These are phyloP conservation scores for Globisporangium camurandrum DNA, from an alignment of 352 stramenopile genomes.

Conservation along the genomic window DNA sequence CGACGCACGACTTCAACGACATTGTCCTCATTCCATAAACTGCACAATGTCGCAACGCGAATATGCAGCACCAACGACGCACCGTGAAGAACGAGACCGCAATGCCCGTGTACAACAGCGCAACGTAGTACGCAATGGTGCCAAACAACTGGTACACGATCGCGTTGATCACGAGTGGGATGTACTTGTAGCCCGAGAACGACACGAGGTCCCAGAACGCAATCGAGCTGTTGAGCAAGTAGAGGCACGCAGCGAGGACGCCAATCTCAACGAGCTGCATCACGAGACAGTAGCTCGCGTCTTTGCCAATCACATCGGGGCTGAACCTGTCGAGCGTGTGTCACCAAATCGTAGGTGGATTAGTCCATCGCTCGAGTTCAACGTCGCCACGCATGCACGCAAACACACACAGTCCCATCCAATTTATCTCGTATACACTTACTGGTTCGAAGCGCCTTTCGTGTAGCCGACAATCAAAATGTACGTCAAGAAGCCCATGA, in stretches of 20 bases:
- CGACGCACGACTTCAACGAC: too few relatives aligned
- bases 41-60: not conserved
- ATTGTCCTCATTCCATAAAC: conserved; percentile 1
- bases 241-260: conserved; percentile 91
- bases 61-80: conserved; percentile 11
- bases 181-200: conserved; percentile 99
- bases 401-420: not conserved
- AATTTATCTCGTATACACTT: conserved; percentile 14
- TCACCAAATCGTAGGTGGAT: not conserved
- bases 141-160: conserved; percentile 83
- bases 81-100: conserved; percentile 94
- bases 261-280: conserved; percentile 91
- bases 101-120: conserved; percentile 90
- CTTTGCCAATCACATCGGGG: conserved; percentile 93
- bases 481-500: conserved; percentile 99
- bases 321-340: conserved; percentile 79
- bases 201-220: conserved; percentile 94
- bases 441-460: conserved; percentile 91
- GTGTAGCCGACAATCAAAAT: conserved; percentile 95
- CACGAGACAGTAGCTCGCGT: conserved; percentile 88
- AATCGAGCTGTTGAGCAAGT: conserved; percentile 90
- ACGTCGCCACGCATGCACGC: not conserved
- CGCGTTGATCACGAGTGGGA: conserved; percentile 94
- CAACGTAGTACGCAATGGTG: conserved; percentile 87
- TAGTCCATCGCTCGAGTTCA: not conserved